These are phyloP conservation scores for Heimioporus sp. DNA, from an alignment of 768 basidiomycete genomes.

Conservation along the genomic window DNA sequence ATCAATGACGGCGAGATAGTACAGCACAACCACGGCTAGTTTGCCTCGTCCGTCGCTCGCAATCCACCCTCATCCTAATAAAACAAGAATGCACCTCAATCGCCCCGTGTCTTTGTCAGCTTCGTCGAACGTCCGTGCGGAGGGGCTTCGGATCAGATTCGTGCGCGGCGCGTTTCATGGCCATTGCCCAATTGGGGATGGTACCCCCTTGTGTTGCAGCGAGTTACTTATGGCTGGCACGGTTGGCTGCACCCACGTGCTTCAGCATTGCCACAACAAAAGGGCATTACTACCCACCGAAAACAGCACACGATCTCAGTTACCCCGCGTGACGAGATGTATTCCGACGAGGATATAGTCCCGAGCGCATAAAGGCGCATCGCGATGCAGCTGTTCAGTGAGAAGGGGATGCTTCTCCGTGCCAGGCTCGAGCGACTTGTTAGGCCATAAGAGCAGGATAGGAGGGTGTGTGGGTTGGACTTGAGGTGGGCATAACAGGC, in stretches of 20 bases:
- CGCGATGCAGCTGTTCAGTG: constrained; percentile 86
- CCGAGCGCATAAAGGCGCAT: constrained; percentile 77
- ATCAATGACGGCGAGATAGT: constrained; percentile 96
- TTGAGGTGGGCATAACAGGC: constrained; percentile 84
- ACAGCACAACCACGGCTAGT: constrained; percentile 74
- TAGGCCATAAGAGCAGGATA: constrained; percentile 95
- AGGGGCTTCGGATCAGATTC: constrained; percentile 37
- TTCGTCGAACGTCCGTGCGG: constrained; percentile 48
- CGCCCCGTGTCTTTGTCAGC: constrained; percentile 63
- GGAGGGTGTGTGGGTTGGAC: constrained; percentile 87
- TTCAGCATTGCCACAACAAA: neutral
- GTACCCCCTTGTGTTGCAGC: constrained; percentile 58
- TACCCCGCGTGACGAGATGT: too few species aligned
- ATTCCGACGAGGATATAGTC: too few species aligned
- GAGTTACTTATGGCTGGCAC: constrained; percentile 60
- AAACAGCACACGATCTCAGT: constrained; percentile 75
- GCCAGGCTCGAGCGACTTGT: constrained; percentile 77
- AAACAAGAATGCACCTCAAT: constrained; percentile 75
- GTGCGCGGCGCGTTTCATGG: constrained; percentile 84
- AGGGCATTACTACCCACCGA: constrained; percentile 52
- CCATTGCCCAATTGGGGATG: constrained; percentile 76
- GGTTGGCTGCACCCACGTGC: constrained; percentile 52
- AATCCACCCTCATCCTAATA: constrained; percentile 94
- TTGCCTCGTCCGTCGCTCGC: constrained; percentile 84
- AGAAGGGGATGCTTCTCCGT: constrained; percentile 85